A percentile compares a stretch with the other conserved stretches of the same genome.
Evolutionary conservation across 495 filamentous ascomycete species (phyloP).

Genomic region (Achaetomiella virescens): DNA sequence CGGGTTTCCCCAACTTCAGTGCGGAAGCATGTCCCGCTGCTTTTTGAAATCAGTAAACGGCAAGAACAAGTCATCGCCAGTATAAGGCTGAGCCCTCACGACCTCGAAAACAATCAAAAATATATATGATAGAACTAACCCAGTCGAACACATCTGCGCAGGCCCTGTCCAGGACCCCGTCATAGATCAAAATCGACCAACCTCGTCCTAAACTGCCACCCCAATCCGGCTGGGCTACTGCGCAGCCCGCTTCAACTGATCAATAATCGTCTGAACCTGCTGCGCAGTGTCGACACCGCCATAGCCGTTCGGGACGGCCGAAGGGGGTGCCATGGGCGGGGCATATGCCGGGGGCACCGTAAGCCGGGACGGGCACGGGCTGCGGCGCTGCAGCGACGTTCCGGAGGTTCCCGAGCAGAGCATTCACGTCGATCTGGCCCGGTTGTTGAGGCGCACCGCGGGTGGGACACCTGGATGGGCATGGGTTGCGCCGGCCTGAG

Average conservation of each 20-base stretch:
- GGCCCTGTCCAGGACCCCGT: no score
- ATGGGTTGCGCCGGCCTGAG: slow-evolving; percentile 25
- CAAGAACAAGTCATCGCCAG: no score
- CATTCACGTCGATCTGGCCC: slow-evolving; percentile 26
- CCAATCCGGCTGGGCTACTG: background rate
- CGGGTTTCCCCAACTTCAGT: no score
- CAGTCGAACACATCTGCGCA: no score
- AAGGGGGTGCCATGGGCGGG: background rate
- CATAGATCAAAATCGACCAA: background rate
- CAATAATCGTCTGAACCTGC: slow-evolving; percentile 26
- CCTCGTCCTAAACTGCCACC: background rate
- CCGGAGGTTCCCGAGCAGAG: slow-evolving; percentile 21
- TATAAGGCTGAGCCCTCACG: no score
- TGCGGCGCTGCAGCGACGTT: slow-evolving; percentile 7
- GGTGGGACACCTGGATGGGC: slow-evolving; percentile 22
- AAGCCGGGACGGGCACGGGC: slow-evolving; percentile 20
- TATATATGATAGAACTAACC: no score
- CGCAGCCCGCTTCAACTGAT: slow-evolving; percentile 21
- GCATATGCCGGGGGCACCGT: slow-evolving; percentile 10
- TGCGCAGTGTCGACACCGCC: slow-evolving; percentile 17
- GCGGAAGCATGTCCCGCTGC: no score
- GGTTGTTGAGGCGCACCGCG: slow-evolving; percentile 34
- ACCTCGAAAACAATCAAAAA: no score
- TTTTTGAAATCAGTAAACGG: no score
- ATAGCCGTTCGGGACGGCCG: slow-evolving; percentile 4